These are phyloP conservation scores for Saccharomycopsis sp. DNA, from an alignment of 805 yeast genomes.

Conservation along the genomic window DNA sequence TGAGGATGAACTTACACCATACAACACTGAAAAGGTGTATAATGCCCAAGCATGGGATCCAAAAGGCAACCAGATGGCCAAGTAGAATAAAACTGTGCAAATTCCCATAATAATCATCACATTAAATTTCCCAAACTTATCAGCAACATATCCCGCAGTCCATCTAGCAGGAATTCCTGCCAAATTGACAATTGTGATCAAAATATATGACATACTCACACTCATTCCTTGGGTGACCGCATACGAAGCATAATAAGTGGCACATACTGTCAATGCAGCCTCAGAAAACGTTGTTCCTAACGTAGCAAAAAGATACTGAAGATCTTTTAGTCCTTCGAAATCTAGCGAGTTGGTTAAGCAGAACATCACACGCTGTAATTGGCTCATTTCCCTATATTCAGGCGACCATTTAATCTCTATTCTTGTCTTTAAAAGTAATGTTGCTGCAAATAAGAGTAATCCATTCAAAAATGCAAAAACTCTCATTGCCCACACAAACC, in stretches of 20 bases:
- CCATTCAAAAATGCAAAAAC: constrained; percentile 40
- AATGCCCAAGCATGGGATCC: constrained; percentile 39
- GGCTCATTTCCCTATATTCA: constrained; percentile 16
- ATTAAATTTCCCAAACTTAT: constrained; percentile 49
- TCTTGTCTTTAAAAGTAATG: constrained; percentile 30
- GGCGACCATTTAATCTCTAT: constrained; percentile 11
- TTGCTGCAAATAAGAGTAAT: constrained; percentile 24
- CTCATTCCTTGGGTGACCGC: constrained; percentile 40
- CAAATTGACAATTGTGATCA: constrained; percentile 42
- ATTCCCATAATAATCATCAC: constrained; percentile 44
- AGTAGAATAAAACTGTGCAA: constrained; percentile 40
- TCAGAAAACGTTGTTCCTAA: constrained; percentile 43
- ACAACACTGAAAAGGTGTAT: constrained; percentile 45
- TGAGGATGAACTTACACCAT: constrained; percentile 57
- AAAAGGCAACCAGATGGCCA: constrained; percentile 63
- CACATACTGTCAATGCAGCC: constrained; percentile 35
- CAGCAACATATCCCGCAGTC: constrained; percentile 51
- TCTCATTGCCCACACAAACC: constrained; percentile 57
- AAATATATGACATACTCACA: constrained; percentile 30
- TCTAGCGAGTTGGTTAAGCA: constrained; percentile 7
- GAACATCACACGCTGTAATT: constrained; percentile 28
- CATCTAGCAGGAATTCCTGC: constrained; percentile 48
- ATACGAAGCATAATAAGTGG: constrained; percentile 46
- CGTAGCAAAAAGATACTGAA: constrained; percentile 36
- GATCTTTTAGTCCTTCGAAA: constrained; percentile 35